These are phyloP conservation scores for Hypoxylon fuscum DNA, from an alignment of 495 filamentous ascomycete genomes.

Conservation along the genomic window DNA sequence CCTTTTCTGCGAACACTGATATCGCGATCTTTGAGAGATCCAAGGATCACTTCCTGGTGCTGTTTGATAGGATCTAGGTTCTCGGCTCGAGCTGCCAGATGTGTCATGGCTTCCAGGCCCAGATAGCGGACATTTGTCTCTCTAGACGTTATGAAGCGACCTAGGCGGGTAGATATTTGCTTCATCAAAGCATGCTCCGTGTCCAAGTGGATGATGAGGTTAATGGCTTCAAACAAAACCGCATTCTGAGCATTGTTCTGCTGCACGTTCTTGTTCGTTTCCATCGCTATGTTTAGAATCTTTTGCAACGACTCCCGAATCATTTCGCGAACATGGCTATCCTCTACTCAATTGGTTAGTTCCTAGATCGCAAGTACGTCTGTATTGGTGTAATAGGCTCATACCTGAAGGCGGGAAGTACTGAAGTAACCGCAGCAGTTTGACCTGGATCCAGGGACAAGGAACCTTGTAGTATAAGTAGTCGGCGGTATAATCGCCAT, in stretches of 20 bases:
- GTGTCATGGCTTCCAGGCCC: conserved; percentile 97
- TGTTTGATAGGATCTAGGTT: conserved; percentile 98
- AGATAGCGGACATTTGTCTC: conserved; percentile 99
- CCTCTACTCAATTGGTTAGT: conserved; percentile 66
- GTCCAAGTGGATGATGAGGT: conserved; percentile 98
- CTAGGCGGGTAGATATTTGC: conserved; percentile 92
- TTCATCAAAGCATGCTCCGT: conserved; percentile 96
- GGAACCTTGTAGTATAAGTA: conserved; percentile 99
- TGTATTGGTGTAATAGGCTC: conserved; percentile 28
- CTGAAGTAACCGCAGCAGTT: conserved; percentile 87
- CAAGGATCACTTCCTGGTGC: conserved; percentile 94
- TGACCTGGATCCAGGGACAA: conserved; percentile 98
- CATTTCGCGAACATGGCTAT: conserved; percentile 88
- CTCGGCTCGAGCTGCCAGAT: conserved; percentile 93
- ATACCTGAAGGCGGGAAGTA: conserved; percentile 96
- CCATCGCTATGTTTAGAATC: conserved; percentile 88
- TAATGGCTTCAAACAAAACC: conserved; percentile 97
- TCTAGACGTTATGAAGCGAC: conserved; percentile 94
- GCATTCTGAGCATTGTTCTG: conserved; percentile 99
- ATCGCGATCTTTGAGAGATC: conserved; percentile 92
- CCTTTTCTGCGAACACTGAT: conserved; percentile 97
- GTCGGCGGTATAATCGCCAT: conserved; percentile 84
- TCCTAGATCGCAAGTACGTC: background rate
- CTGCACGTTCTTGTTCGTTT: conserved; percentile 97
- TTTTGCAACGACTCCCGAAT: conserved; percentile 91